phyloP scores from a whole-genome alignment of 495 filamentous ascomycete genomes.

The Podospora comata region DNA sequence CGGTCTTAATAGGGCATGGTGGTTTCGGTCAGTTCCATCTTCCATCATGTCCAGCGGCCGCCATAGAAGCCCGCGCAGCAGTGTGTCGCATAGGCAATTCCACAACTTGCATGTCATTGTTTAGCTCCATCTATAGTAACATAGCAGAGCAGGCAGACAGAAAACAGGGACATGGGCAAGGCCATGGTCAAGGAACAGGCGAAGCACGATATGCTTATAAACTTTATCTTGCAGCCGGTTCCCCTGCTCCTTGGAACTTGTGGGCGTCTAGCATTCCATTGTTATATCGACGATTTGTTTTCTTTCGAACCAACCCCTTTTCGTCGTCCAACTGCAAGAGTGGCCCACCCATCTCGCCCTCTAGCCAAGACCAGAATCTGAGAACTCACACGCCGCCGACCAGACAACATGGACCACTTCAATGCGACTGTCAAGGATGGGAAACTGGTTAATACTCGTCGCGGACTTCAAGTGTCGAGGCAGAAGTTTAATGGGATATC shows the following conservation, averaged over 20 bases:
- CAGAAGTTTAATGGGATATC: constrained; percentile 34
- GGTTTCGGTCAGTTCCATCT: not conserved
- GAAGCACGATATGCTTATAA: not conserved
- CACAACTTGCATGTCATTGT: not conserved
- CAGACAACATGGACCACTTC: constrained; percentile 32
- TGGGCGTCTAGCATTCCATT: not conserved
- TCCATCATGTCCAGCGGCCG: not conserved
- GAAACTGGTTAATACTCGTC: constrained; percentile 29
- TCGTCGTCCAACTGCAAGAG: not conserved
- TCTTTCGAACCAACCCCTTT: not conserved
- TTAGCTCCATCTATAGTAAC: not conserved
- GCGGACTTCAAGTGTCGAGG: constrained; percentile 32
- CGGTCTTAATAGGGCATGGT: not conserved
- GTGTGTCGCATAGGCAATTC: not conserved
- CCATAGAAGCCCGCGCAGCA: not conserved
- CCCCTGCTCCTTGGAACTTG: not conserved
- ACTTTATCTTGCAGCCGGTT: not conserved
- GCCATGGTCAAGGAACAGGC: not conserved
- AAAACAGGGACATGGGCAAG: not conserved
- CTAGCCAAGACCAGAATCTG: not conserved
- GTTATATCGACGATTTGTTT: not conserved
- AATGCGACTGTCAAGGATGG: constrained; percentile 33
- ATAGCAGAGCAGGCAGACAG: not conserved
- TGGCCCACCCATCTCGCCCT: not conserved
- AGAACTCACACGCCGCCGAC: not conserved